phyloP scores from a whole-genome alignment of 306 rosid species.

The Citrullus amarus region DNA sequence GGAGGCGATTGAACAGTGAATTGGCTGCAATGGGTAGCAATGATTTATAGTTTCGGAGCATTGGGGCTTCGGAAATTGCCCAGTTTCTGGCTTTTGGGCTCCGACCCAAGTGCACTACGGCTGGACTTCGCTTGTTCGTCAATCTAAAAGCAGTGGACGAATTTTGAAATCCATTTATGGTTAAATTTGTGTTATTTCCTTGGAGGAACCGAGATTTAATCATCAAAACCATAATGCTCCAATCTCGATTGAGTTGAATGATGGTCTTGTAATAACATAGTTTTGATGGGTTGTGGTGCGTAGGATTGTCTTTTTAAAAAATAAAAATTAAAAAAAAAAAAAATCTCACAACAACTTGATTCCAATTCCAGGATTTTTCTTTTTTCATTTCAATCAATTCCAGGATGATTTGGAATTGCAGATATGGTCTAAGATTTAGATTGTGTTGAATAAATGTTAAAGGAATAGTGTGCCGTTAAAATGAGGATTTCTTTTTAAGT shows the following conservation, averaged over 20 bases:
- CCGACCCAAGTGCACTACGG: constrained; percentile 6
- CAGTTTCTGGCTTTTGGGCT: neutral
- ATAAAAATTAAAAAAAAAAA: no score
- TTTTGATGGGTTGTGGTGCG: no score
- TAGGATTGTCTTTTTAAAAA: no score
- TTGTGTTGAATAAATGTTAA: no score
- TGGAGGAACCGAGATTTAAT: neutral
- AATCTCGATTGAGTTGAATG: no score
- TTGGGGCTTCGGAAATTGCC: neutral
- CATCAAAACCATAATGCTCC: neutral
- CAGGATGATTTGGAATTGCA: no score
- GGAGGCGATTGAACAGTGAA: neutral
- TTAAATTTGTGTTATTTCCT: neutral
- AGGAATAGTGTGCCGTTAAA: no score
- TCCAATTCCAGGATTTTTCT: neutral
- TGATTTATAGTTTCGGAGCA: neutral
- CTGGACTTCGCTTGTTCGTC: neutral
- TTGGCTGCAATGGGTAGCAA: neutral
- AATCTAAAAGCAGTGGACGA: neutral
- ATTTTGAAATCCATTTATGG: neutral
- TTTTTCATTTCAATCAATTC: no score
- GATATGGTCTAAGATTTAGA: no score
- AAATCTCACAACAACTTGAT: neutral
- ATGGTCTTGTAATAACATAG: no score
- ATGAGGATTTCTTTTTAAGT: no score